A percentile compares a stretch with the other conserved stretches of the same genome.
Conservation (phyloP, 164 flowering plant genomes). For the Vitis rotundifolia region DNA sequence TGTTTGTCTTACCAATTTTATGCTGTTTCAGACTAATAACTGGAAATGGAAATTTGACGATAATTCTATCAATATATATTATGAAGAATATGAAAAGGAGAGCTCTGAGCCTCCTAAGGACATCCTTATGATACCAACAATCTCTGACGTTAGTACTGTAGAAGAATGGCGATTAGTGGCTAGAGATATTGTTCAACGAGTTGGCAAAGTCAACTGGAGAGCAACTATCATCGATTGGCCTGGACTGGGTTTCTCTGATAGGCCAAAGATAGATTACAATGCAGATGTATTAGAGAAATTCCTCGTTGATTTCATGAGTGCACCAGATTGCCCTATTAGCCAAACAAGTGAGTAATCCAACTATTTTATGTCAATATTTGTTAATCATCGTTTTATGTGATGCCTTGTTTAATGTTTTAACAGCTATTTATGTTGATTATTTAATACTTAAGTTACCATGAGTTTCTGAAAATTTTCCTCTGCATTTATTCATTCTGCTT, state of each 20-base stretch:
- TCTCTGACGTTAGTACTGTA: slow-evolving; percentile 96
- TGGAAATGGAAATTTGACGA: slow-evolving; percentile 90
- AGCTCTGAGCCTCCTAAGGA: slow-evolving; percentile 43
- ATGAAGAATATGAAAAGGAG: slow-evolving; percentile 65
- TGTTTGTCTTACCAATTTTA: background rate
- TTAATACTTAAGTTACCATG: background rate
- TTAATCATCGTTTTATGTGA: background rate
- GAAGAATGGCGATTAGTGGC: slow-evolving; percentile 95
- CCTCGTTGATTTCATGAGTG: slow-evolving; percentile 70
- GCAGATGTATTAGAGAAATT: slow-evolving; percentile 93
- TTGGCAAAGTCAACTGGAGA: slow-evolving; percentile 54
- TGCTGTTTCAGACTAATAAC: slow-evolving; percentile 45
- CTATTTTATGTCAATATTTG: background rate
- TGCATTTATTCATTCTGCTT: background rate
- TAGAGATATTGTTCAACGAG: slow-evolving; percentile 55
- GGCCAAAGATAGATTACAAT: slow-evolving; percentile 81
- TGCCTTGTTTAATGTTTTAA: background rate
- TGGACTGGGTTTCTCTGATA: slow-evolving; percentile 85
- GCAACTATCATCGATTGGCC: slow-evolving; percentile 97
- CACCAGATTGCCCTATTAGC: slow-evolving; percentile 67
- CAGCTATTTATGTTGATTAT: background rate
- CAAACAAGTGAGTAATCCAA: slow-evolving; percentile 38
- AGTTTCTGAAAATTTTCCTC: background rate
- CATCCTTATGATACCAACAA: slow-evolving; percentile 85
- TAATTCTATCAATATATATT: slow-evolving; percentile 62